A percentile compares a stretch with the other conserved stretches of the same genome.
phyloP scores from a whole-genome alignment of 805 yeast species.

The Kazachstania bromeliacearum region DNA sequence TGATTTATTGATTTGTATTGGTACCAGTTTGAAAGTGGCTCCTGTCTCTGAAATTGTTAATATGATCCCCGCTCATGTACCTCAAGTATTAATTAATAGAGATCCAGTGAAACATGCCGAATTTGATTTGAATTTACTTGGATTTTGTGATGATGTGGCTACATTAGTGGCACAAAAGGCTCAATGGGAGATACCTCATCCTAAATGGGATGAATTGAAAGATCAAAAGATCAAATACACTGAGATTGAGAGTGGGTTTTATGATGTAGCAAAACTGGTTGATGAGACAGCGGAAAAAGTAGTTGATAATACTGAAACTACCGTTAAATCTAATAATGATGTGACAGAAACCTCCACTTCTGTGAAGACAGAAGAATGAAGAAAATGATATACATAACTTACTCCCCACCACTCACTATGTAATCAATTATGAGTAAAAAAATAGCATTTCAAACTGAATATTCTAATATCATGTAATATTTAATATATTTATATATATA shows the following conservation, averaged over 20 bases:
- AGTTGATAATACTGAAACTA: background rate
- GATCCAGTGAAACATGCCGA: slow-evolving; percentile 68
- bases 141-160: slow-evolving; percentile 77
- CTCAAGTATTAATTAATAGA: slow-evolving; percentile 71
- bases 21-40: slow-evolving; percentile 85
- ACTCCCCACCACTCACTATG: too few relatives aligned
- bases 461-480: too few relatives aligned
- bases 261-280: too few relatives aligned
- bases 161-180: slow-evolving; percentile 49
- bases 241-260: slow-evolving; percentile 26
- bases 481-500: too few relatives aligned
- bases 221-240: slow-evolving; percentile 13
- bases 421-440: too few relatives aligned
- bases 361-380: too few relatives aligned
- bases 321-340: too few relatives aligned
- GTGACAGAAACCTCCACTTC: too few relatives aligned
- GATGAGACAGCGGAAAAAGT: background rate
- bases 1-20: slow-evolving; percentile 75
- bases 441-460: too few relatives aligned
- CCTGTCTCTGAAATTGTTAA: slow-evolving; percentile 88
- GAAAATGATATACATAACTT: too few relatives aligned
- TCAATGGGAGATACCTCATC: slow-evolving; percentile 53
- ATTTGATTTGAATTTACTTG: slow-evolving; percentile 69
- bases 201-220: slow-evolving; percentile 33
- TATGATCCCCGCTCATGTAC: slow-evolving; percentile 58